Percentiles rank a stretch among this genome's conserved stretches.
Evolutionary conservation across 1,284 basidiomycete species (phyloP).

Genomic region (Sporisorium iseilematis-ciliati): DNA sequence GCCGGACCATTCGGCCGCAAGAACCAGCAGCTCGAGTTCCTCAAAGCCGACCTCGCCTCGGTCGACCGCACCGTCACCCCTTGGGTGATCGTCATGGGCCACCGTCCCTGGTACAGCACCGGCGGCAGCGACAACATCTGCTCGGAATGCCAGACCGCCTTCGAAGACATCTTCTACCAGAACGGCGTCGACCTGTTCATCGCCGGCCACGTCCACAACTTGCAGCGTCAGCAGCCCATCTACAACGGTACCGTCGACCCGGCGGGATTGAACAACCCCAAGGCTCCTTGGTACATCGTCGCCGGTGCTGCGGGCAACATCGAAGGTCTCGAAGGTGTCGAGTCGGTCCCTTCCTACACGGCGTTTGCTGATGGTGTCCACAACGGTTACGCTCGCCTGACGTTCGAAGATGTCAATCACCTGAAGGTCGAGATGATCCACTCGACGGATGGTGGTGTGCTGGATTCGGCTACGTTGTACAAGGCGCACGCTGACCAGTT

Average conservation of each 20-base stretch:
- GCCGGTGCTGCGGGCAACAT: slow-evolving; percentile 69
- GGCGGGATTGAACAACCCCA: slow-evolving; percentile 60
- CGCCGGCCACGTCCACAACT: slow-evolving; percentile 70
- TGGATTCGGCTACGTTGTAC: slow-evolving; percentile 46
- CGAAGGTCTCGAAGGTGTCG: slow-evolving; percentile 57
- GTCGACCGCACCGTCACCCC: slow-evolving; percentile 70
- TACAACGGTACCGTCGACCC: slow-evolving; percentile 59
- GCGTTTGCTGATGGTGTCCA: slow-evolving; percentile 36
- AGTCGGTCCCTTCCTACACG: slow-evolving; percentile 23
- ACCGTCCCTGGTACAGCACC: slow-evolving; percentile 65
- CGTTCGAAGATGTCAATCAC: slow-evolving; percentile 63
- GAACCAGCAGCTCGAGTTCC: slow-evolving; percentile 48
- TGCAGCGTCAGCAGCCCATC: slow-evolving; percentile 68
- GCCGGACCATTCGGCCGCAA: slow-evolving; percentile 30
- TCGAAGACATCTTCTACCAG: slow-evolving; percentile 68
- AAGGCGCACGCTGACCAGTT: slow-evolving; percentile 37
- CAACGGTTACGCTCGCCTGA: slow-evolving; percentile 56
- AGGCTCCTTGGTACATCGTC: slow-evolving; percentile 64
- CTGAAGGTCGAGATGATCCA: slow-evolving; percentile 46
- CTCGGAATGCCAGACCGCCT: slow-evolving; percentile 67
- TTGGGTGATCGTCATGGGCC: slow-evolving; percentile 70
- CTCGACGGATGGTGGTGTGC: slow-evolving; percentile 38
- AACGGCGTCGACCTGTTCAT: slow-evolving; percentile 68
- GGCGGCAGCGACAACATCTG: slow-evolving; percentile 50
- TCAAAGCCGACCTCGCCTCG: slow-evolving; percentile 67